These are phyloP conservation scores for Leonotis leonurus DNA, from an alignment of 257 asterid species.

Conservation along the genomic window DNA sequence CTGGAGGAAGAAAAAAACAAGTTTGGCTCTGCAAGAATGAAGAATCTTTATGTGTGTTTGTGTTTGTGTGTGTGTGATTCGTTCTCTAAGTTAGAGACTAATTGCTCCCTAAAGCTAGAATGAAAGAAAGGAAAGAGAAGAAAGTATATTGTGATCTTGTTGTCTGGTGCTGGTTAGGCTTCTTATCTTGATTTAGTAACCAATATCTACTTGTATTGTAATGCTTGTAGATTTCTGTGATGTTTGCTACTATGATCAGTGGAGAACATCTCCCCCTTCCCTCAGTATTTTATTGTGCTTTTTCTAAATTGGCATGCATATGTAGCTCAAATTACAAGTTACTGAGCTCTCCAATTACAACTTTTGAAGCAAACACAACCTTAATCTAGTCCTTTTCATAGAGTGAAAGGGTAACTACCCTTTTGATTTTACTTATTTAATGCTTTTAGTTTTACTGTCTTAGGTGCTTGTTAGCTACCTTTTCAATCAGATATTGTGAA, in stretches of 20 bases:
- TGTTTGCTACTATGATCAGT: neutral
- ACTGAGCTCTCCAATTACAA: neutral
- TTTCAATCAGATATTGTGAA: too few species aligned
- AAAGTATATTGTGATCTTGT: neutral
- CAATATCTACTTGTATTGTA: neutral
- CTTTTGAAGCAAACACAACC: neutral
- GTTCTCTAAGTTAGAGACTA: neutral
- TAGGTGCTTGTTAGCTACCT: neutral
- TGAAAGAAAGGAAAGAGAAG: neutral
- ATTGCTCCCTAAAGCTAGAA: neutral
- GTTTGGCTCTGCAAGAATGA: neutral
- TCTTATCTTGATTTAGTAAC: neutral
- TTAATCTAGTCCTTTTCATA: neutral
- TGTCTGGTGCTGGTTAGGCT: conserved; percentile 4
- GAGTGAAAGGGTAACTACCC: neutral
- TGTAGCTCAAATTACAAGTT: neutral
- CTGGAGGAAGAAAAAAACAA: neutral
- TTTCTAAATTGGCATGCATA: neutral
- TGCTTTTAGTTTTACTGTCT: neutral
- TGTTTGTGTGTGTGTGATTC: neutral
- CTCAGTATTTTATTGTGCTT: conserved; percentile 2
- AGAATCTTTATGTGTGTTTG: neutral
- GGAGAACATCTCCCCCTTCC: neutral
- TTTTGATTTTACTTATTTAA: neutral
- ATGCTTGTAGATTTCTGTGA: neutral